Base-by-base conservation (phyloP, 306 rosid species). In the Psophocarpus tetragonolobus region DNA sequence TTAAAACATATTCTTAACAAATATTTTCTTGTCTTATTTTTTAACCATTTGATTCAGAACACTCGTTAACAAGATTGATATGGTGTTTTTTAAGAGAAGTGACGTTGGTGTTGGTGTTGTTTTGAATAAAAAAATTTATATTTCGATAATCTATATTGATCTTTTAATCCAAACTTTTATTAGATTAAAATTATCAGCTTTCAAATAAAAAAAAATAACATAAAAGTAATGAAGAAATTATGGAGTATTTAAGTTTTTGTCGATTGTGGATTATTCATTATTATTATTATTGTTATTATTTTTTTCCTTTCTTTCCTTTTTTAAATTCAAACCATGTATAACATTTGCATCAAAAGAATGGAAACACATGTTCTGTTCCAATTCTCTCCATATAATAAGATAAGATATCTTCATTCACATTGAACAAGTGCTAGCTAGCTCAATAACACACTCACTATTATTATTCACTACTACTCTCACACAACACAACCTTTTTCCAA, bases 331-430 rank as follows among this genome's bases (percentile, higher is more conserved):
- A 36, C 1, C 32, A 64, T 4, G 5, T 5, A 36, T 4, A 0
- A 36, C 54, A 73, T 11, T 58, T 76, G 68, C 85, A 76, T 75
- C 39, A 82, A 76, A 82, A 82, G 78, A 81, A 81, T 74, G 36
- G 69, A 76, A 69, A n/a, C 68, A 38, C 68, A 27, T 9, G 33
- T 41, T 71, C 35, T 78, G 51, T 27, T 76, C 44, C 57, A 42
- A 61, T 45, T 69, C 14, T 23, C 30, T 32, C 18, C 66, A 68
- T 21, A 68, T 33, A 78, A 65, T n/a, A 39, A 38, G 32, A 58
- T 26, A 57, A 58, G 65, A 58, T 58, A 58, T 58, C 56, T 80
- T 53, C 57, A 50, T 17, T 33, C 45, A 74, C 23, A 23, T 63
- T 74, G 72, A 33, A 12, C 78, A 18, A 21, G n/a, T n/a, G n/a